Evolutionary conservation across 257 asterid genomes (phyloP).

Genomic region (Ligustrum vulgare): DNA sequence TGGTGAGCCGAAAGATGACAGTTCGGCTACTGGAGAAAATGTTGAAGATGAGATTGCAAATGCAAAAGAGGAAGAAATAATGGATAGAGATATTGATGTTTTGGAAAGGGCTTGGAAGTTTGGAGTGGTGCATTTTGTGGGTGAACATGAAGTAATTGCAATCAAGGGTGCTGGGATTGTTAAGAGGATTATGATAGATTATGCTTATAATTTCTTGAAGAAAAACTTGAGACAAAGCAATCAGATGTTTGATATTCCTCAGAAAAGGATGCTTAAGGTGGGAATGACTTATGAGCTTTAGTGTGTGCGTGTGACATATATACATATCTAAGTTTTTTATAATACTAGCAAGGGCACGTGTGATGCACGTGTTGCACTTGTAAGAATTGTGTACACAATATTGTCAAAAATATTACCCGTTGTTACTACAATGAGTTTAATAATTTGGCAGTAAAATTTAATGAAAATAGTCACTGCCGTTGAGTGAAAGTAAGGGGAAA

Average conservation of each 20-base stretch:
- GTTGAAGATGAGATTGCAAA: neutral
- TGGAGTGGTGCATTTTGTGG: conserved; percentile 42
- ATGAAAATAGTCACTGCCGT: no score
- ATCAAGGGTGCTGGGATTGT: conserved; percentile 33
- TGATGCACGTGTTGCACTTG: no score
- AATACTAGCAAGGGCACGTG: neutral
- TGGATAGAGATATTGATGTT: conserved; percentile 23
- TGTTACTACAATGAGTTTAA: no score
- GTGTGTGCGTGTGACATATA: no score
- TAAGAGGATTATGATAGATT: conserved; percentile 31
- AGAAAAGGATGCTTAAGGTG: conserved; percentile 39
- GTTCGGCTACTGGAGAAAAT: neutral
- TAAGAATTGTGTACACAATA: no score
- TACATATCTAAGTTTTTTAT: neutral
- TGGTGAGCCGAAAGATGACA: neutral
- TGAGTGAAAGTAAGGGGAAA: no score
- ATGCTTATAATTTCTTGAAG: conserved; percentile 38
- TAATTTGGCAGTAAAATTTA: no score
- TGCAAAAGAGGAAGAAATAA: neutral
- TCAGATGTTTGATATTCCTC: conserved; percentile 39
- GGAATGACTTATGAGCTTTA: conserved; percentile 38
- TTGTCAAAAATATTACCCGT: no score
- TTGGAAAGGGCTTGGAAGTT: conserved; percentile 30
- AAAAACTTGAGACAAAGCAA: conserved; percentile 38
- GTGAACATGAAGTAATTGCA: conserved; percentile 45